phyloP scores from a whole-genome alignment of 2,329 filamentous ascomycete genomes.

The Aspergillus alliaceus region DNA sequence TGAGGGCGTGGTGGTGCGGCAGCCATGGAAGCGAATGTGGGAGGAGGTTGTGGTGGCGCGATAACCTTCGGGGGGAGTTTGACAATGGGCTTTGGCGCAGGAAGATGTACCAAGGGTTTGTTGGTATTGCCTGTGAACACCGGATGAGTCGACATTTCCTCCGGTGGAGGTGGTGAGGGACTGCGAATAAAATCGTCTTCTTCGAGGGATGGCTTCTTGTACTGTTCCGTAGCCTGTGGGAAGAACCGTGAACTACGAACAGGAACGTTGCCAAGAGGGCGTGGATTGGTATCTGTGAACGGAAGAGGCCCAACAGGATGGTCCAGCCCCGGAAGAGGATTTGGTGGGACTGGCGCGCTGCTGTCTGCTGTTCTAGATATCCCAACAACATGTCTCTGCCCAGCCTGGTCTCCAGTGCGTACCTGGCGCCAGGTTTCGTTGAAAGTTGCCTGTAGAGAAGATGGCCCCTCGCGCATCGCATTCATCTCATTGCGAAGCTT shows the following conservation, averaged over 20 bases:
- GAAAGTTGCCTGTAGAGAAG: conserved; percentile 37
- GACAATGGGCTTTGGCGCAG: conserved; percentile 68
- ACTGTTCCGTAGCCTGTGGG: conserved; percentile 41
- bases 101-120: conserved; percentile 59
- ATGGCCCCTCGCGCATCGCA: conserved; percentile 36
- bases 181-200: conserved; percentile 37
- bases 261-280: conserved; percentile 34
- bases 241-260: conserved; percentile 51
- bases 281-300: conserved; percentile 34
- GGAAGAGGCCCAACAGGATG: conserved; percentile 36
- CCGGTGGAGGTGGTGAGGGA: conserved; percentile 58
- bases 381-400: conserved; percentile 39
- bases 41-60: conserved; percentile 45
- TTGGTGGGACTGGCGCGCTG: conserved; percentile 25
- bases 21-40: conserved; percentile 47
- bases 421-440: conserved; percentile 51
- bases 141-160: conserved; percentile 56
- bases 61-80: conserved; percentile 68
- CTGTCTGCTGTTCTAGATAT: conserved; percentile 35
- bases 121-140: conserved; percentile 52
- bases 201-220: conserved; percentile 31
- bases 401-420: conserved; percentile 40
- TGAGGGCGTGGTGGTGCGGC: conserved; percentile 42
- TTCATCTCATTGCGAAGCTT: conserved; percentile 41
- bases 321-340: conserved; percentile 38